Percentiles rank a stretch among this genome's conserved stretches.
These are phyloP conservation scores for Manihot esculenta DNA, from an alignment of 441 rosid species.

Conservation along the genomic window DNA sequence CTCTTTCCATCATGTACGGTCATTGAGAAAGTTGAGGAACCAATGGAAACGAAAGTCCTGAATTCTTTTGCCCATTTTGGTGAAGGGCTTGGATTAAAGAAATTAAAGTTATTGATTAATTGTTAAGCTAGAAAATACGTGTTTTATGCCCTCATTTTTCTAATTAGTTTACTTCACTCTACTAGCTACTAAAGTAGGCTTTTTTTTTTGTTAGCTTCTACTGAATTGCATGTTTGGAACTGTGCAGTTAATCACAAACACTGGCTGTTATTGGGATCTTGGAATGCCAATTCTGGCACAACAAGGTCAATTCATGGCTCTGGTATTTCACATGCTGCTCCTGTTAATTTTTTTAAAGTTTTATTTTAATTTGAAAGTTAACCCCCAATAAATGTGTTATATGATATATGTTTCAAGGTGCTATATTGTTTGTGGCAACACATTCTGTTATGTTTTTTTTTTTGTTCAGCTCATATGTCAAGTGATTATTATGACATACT, in stretches of 20 bases:
- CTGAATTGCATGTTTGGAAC: slow-evolving; percentile 13
- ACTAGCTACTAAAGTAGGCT: not conserved
- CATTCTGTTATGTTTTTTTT: not conserved
- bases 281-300: slow-evolving; percentile 38
- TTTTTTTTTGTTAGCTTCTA: not conserved
- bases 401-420: slow-evolving; percentile 9
- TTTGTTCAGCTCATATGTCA: slow-evolving; percentile 51
- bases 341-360: not conserved
- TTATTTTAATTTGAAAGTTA: not conserved
- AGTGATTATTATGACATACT: slow-evolving; percentile 77
- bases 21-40: not conserved
- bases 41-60: not conserved
- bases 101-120: too few relatives aligned
- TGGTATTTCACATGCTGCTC: slow-evolving; percentile 39
- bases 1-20: not conserved
- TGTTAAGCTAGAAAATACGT: too few relatives aligned
- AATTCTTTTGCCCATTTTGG: not conserved
- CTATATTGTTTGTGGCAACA: not conserved
- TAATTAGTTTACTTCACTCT: not conserved
- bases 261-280: slow-evolving; percentile 47
- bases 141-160: too few relatives aligned
- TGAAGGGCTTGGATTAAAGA: not conserved
- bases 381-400: not conserved
- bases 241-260: slow-evolving; percentile 53
- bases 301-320: slow-evolving; percentile 77